Evolutionary conservation across 108 stramenopile genomes (phyloP).

Genomic region (Seminavis robusta): DNA sequence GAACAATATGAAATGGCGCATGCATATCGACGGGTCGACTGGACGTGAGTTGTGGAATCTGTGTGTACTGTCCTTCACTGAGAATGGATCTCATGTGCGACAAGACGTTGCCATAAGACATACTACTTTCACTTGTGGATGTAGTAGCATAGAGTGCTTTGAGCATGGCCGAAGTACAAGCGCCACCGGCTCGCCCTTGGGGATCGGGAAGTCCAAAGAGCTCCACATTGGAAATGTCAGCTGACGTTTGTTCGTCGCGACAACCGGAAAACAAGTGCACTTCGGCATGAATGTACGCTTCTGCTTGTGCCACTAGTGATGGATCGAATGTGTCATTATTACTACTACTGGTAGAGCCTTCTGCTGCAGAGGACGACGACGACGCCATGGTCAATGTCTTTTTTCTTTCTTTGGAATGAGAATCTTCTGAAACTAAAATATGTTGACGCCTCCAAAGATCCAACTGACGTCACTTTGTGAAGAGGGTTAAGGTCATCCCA

Average conservation of each 20-base stretch:
- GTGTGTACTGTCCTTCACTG: slow-evolving; percentile 10
- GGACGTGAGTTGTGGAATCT: slow-evolving; percentile 42
- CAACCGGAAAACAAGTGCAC: slow-evolving; percentile 89
- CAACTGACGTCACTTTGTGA: too few relatives aligned
- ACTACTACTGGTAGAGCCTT: not conserved
- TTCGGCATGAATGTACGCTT: slow-evolving; percentile 59
- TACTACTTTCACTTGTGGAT: slow-evolving; percentile 31
- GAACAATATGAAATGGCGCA: slow-evolving; percentile 36
- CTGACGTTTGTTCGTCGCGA: slow-evolving; percentile 77
- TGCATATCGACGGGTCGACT: slow-evolving; percentile 52
- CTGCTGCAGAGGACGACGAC: not conserved
- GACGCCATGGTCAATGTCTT: not conserved
- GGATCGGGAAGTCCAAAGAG: slow-evolving; percentile 78
- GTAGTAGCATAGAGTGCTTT: slow-evolving; percentile 52
- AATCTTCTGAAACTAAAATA: too few relatives aligned
- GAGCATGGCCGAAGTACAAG: slow-evolving; percentile 83
- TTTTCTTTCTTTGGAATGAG: too few relatives aligned
- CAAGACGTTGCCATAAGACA: slow-evolving; percentile 74
- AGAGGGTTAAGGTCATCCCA: too few relatives aligned
- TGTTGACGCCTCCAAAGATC: too few relatives aligned
- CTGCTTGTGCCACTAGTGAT: slow-evolving; percentile 49
- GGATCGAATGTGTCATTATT: too few relatives aligned
- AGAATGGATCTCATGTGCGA: slow-evolving; percentile 45
- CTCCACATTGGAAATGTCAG: slow-evolving; percentile 76
- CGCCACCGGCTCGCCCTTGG: slow-evolving; percentile 73